Conservation (phyloP, 208 protist genomes). For the Trypanosoma melophagium region DNA sequence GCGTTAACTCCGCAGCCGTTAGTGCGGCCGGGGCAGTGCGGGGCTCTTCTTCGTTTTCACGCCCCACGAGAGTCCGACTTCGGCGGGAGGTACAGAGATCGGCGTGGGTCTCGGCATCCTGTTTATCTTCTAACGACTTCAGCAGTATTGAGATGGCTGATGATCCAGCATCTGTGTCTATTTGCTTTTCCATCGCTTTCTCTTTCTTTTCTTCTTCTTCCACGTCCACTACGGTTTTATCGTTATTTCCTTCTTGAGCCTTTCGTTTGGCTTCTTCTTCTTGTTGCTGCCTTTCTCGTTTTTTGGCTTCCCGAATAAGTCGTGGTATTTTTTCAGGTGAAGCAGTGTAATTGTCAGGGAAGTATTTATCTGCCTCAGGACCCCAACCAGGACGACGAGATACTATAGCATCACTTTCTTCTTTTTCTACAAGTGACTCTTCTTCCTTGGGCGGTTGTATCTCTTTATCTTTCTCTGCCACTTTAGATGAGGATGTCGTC, state of each 20-base stretch:
- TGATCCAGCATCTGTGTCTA: not conserved
- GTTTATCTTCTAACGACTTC: not conserved
- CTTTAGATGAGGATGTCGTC: not conserved
- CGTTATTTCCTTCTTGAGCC: constrained; percentile 2
- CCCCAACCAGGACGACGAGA: constrained; percentile 51
- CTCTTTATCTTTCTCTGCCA: not conserved
- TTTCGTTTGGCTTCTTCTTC: constrained; percentile 22
- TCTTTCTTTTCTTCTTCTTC: constrained; percentile 16
- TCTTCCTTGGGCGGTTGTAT: not conserved
- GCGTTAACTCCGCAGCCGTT: not conserved
- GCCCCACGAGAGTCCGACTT: not conserved
- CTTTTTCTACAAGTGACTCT: not conserved
- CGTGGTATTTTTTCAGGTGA: constrained; percentile 55
- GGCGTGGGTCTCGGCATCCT: not conserved
- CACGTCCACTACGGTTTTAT: not conserved
- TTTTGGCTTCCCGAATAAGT: constrained; percentile 6
- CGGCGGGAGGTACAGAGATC: not conserved
- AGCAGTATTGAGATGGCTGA: not conserved
- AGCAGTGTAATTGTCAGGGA: constrained; percentile 71
- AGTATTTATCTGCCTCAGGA: constrained; percentile 65
- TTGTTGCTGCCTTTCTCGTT: constrained; percentile 1
- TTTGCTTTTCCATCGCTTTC: not conserved
- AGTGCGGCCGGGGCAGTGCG: constrained; percentile 2
- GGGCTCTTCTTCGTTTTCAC: not conserved
- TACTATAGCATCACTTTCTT: not conserved